Conservation (phyloP, 441 rosid species). For the Pelargonium fulgidum region DNA sequence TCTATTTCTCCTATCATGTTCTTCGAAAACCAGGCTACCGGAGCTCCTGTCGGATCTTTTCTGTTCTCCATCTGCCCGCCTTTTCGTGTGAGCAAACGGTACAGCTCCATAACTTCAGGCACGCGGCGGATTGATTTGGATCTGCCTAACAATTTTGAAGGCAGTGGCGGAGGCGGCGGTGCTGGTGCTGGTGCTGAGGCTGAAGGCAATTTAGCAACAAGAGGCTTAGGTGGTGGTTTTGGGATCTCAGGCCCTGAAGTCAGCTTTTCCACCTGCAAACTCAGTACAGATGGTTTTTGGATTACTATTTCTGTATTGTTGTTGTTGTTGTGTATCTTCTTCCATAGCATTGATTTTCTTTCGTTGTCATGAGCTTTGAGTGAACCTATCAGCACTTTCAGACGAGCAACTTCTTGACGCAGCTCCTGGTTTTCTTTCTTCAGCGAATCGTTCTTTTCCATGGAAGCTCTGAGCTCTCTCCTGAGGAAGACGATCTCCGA, state of each 20-base stretch:
- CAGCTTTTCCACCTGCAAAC: conserved; percentile 24
- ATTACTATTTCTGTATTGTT: conserved; percentile 31
- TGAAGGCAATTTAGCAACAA: conserved; percentile 17
- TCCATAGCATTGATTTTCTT: conserved; percentile 85
- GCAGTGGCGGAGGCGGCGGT: conserved; percentile 78
- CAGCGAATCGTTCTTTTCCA: conserved; percentile 41
- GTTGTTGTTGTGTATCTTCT: conserved; percentile 61
- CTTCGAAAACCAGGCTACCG: conserved; percentile 35
- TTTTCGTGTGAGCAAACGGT: conserved; percentile 63
- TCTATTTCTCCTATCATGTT: conserved; percentile 97
- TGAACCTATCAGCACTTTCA: conserved; percentile 57
- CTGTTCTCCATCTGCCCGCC: conserved; percentile 44
- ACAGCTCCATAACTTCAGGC: conserved; percentile 74
- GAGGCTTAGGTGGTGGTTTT: conserved; percentile 36
- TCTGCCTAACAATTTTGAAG: conserved; percentile 41
- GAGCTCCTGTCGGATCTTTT: conserved; percentile 32
- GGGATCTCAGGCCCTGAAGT: conserved; percentile 25
- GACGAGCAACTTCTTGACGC: conserved; percentile 53
- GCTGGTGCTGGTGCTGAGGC: conserved; percentile 36
- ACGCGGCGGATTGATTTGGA: conserved; percentile 59
- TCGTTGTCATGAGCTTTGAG: conserved; percentile 83
- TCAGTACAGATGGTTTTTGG: conserved; percentile 34
- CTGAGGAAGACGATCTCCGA: conserved; percentile 45
- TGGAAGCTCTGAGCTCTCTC: conserved; percentile 59
- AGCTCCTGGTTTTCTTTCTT: conserved; percentile 74